Evolutionary conservation across 345 rosid species (phyloP), one percentile per base, ranked within the genome.

Genomic region (Durio zibethinus): DNA sequence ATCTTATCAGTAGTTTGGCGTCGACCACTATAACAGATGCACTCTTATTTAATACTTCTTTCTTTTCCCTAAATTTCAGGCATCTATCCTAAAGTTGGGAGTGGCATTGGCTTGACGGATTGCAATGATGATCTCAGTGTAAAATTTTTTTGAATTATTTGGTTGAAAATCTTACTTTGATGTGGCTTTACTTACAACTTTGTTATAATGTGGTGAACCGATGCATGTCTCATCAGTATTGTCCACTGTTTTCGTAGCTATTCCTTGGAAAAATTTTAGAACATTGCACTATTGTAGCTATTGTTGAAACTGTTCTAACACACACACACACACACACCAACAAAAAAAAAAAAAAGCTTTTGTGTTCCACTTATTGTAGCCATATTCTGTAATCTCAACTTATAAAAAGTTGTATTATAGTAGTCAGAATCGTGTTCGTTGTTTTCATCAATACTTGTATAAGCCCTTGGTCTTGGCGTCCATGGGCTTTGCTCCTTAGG

Each of bases 51-150:
- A 68, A 43, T 10, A 47, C 0, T 6, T 16, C 11, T 7, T 38
- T 40, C 23, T 9, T 20, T 76, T 48, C 20, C 38, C 10, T n/a
- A n/a, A 72, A 43, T 47, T 76, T 33, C 72, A 76, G 78, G 71
- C 48, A 63, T 63, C 43, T 76, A 63, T 76, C 72, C 21, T 48
- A 76, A 15, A 35, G 48, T 43, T 14, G 29, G 61, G 31, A 62
- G 16, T 48, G 27, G 72, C 71, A 5, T 31, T 45, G 56, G 29
- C 78, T 20, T 62, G 56, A 75, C 38, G 20, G 70, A 45, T 25
- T 31, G 57, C 42, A 12, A 7, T 7, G 50, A 35, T 31, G 61
- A 35, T 63, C n/a, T 10, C 3, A 48, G 15, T 63, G 57, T 75
- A 72, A 75, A 63, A 12, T 20, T 43, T 10, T 60, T n/a, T 45